Conservation (phyloP, 2,329 filamentous ascomycete species). For the Ophiostoma sp. region DNA sequence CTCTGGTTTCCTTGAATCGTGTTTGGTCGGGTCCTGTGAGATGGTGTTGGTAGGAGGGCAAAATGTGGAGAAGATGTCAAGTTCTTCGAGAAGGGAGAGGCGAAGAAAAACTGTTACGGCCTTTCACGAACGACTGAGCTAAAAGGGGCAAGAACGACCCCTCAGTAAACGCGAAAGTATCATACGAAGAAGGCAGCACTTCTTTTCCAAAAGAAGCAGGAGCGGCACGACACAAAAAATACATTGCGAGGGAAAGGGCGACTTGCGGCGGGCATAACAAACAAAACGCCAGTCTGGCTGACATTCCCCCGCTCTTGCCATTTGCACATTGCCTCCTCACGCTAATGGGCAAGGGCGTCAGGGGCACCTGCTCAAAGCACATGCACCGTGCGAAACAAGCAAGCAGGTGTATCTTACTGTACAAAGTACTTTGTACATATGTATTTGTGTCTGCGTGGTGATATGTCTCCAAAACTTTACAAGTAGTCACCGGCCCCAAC, state of each 20-base stretch:
- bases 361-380: not conserved
- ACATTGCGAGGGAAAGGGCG: constrained; percentile 2
- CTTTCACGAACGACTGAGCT: too few relatives aligned
- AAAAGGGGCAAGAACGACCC: not conserved
- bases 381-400: not conserved
- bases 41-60: not conserved
- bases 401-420: not conserved
- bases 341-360: not conserved
- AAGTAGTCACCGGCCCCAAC: not conserved
- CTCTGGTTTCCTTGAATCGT: not conserved
- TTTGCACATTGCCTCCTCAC: not conserved
- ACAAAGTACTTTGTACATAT: not conserved
- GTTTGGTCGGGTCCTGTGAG: not conserved
- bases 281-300: too few relatives aligned
- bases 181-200: not conserved
- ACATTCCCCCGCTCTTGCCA: not conserved
- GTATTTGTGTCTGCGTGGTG: not conserved
- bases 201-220: constrained; percentile 11
- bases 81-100: not conserved
- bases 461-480: not conserved
- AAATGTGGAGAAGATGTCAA: not conserved
- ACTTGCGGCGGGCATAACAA: too few relatives aligned
- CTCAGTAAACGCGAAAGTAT: not conserved
- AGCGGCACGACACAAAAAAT: not conserved
- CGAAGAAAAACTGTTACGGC: too few relatives aligned